Conservation (phyloP, 2,329 filamentous ascomycete genomes). For the Fusarium xylarioides region DNA sequence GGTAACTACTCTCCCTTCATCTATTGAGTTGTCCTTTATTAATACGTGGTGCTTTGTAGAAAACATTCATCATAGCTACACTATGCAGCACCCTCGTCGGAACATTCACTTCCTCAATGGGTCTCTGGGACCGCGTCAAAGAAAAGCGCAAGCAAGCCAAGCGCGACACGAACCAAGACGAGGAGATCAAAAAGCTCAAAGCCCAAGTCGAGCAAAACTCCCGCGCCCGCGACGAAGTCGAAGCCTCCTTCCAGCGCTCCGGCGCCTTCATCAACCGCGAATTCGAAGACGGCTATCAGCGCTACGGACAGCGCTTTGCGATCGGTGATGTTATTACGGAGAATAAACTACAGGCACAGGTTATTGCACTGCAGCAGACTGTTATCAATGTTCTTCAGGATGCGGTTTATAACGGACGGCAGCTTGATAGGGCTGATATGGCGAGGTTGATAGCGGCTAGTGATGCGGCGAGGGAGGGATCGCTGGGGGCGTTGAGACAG, state of each 20-base stretch:
- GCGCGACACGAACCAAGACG: slow-evolving; percentile 39
- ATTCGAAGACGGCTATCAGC: slow-evolving; percentile 37
- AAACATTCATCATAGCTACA: slow-evolving; percentile 42
- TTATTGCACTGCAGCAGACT: slow-evolving; percentile 40
- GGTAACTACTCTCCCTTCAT: neutral
- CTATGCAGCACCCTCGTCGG: slow-evolving; percentile 41
- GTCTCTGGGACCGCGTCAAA: slow-evolving; percentile 41
- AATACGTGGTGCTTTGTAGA: neutral
- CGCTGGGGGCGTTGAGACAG: slow-evolving; percentile 33
- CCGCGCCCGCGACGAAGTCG: slow-evolving; percentile 28
- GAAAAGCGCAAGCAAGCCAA: slow-evolving; percentile 33
- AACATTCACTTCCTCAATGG: slow-evolving; percentile 41
- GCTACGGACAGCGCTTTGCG: slow-evolving; percentile 35
- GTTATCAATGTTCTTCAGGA: slow-evolving; percentile 41
- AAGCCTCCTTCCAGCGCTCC: slow-evolving; percentile 32
- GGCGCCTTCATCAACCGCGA: slow-evolving; percentile 39
- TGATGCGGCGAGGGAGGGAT: slow-evolving; percentile 36
- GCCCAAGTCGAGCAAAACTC: slow-evolving; percentile 27
- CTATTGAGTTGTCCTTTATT: rapidly evolving
- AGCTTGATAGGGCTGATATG: slow-evolving; percentile 38
- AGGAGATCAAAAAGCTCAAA: slow-evolving; percentile 40
- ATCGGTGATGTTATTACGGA: slow-evolving; percentile 39
- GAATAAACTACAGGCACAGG: slow-evolving; percentile 39
- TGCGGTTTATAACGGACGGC: slow-evolving; percentile 31
- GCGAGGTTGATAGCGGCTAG: slow-evolving; percentile 36